phyloP scores from a whole-genome alignment of 257 asterid species.

The Solanum pimpinellifolium region DNA sequence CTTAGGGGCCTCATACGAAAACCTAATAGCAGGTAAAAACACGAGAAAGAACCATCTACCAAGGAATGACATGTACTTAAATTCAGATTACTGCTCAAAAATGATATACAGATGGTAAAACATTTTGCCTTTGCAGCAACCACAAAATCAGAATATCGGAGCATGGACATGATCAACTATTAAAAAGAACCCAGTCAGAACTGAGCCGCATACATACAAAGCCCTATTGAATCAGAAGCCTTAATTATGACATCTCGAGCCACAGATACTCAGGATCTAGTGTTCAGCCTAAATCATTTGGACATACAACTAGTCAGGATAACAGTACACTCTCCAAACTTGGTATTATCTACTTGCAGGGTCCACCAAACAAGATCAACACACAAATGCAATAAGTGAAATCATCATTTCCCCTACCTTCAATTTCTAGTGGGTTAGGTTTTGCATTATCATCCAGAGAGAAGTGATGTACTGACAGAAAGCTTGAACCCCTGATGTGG shows the following conservation, averaged over 20 bases:
- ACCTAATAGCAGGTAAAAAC: background rate
- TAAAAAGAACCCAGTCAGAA: background rate
- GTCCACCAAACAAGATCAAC: background rate
- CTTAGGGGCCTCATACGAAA: background rate
- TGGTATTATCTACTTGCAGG: background rate
- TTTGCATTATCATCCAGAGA: background rate
- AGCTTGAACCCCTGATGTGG: background rate
- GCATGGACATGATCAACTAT: background rate
- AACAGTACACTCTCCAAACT: background rate
- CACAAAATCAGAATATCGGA: background rate
- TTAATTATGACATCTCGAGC: background rate
- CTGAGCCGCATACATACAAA: background rate
- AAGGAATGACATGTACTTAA: background rate
- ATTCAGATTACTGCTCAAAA: background rate
- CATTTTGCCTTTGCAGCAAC: background rate
- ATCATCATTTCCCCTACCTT: background rate
- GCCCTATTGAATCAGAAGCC: background rate
- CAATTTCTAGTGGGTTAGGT: background rate
- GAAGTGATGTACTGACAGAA: background rate
- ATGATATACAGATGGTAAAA: background rate
- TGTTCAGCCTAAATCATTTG: background rate
- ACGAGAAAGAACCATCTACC: background rate
- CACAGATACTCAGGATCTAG: background rate
- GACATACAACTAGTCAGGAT: background rate
- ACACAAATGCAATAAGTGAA: background rate